Evolutionary conservation across 75 land plant species (phyloP).

Genomic region (Sequoia sempervirens): DNA sequence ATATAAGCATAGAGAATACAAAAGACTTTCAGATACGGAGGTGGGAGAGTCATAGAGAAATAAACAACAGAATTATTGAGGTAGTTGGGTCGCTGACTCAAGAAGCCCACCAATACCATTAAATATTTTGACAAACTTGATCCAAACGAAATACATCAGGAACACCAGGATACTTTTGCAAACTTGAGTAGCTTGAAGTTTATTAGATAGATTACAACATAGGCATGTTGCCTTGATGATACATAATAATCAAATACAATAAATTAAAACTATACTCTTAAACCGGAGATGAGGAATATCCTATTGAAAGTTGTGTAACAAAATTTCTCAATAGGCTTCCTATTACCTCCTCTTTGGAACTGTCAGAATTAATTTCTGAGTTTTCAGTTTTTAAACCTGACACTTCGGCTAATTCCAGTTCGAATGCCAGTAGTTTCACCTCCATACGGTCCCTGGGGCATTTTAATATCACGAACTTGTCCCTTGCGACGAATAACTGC

Average conservation of each 20-base stretch:
- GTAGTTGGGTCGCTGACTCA: too few species aligned
- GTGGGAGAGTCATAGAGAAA: too few species aligned
- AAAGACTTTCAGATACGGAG: too few species aligned
- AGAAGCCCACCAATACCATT: too few species aligned
- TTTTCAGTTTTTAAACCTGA: constrained; percentile 57
- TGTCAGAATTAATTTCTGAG: background rate
- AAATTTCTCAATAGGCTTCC: background rate
- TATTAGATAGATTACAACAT: background rate
- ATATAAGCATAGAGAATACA: too few species aligned
- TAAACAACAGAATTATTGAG: too few species aligned
- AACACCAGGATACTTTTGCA: background rate
- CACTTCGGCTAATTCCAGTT: constrained; percentile 69
- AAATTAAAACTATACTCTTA: background rate
- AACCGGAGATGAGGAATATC: background rate
- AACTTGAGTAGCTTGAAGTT: background rate
- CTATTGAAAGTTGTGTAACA: background rate
- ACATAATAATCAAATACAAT: background rate
- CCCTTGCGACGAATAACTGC: constrained; percentile 75
- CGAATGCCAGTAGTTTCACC: constrained; percentile 91
- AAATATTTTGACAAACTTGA: background rate
- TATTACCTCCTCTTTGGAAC: background rate
- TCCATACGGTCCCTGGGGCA: constrained; percentile 67
- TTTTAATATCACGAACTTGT: constrained; percentile 77
- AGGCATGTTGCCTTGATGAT: background rate
- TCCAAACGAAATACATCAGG: background rate